Conservation (phyloP, 352 stramenopile species). For the Blastocystis sp. region DNA sequence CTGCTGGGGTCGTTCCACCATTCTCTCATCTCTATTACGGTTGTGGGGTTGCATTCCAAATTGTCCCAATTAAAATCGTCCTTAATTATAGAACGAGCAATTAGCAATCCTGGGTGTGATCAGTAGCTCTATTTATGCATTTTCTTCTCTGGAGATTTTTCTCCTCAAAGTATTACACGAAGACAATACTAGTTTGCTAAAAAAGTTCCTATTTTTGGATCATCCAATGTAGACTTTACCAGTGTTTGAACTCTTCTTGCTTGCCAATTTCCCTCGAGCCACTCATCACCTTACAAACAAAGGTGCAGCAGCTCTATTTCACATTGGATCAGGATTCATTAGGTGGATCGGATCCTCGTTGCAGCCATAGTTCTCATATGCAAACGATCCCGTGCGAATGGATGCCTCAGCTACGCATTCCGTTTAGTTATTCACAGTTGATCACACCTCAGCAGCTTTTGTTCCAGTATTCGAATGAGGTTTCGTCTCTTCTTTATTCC, state of each 20-base stretch:
- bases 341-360: not conserved
- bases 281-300: not conserved
- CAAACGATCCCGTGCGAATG: not conserved
- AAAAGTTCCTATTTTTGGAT: not conserved
- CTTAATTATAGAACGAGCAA: not conserved
- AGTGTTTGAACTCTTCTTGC: not conserved
- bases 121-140: conserved; percentile 16
- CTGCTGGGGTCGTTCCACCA: not conserved
- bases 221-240: not conserved
- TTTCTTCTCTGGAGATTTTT: conserved; percentile 35
- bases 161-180: not conserved
- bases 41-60: not conserved
- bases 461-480: not conserved
- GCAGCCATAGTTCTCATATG: not conserved
- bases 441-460: not conserved
- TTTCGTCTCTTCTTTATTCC: not conserved
- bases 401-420: not conserved
- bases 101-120: not conserved
- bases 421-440: conserved; percentile 26
- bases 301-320: not conserved
- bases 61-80: not conserved
- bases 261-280: not conserved
- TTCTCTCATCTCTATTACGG: conserved; percentile 9
- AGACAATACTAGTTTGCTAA: not conserved
- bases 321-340: not conserved